Conservation (phyloP, 78 protist species). For the Protostelium mycophagum region DNA sequence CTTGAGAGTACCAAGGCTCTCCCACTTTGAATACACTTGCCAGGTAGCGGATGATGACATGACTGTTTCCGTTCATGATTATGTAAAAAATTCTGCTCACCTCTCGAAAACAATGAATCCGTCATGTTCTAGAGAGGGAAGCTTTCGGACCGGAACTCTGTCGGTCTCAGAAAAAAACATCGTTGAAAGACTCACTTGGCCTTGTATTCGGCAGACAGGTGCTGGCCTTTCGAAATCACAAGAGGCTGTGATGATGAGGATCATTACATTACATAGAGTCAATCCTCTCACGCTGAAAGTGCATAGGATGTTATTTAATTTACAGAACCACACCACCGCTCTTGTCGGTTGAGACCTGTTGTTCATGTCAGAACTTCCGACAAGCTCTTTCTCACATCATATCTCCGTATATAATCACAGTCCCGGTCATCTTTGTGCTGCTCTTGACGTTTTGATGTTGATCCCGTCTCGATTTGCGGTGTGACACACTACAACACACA, state of each 20-base stretch:
- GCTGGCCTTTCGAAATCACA: neutral
- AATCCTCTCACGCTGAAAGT: neutral
- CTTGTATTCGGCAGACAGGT: neutral
- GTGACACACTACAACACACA: no score
- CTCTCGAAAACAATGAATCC: neutral
- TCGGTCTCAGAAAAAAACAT: neutral
- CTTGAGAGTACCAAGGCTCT: neutral
- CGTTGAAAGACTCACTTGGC: neutral
- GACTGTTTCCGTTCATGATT: neutral
- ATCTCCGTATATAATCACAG: neutral
- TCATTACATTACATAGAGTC: neutral
- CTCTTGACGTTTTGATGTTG: no score
- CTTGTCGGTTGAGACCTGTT: neutral
- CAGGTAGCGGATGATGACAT: neutral
- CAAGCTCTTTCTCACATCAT: neutral
- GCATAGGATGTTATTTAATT: neutral
- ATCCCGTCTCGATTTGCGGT: no score
- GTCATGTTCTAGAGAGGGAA: neutral
- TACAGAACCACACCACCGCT: neutral
- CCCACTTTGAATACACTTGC: neutral
- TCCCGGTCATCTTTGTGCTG: neutral
- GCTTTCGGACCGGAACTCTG: neutral
- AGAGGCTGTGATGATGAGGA: neutral
- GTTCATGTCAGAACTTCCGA: neutral
- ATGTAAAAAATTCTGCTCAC: neutral